Evolutionary conservation across 164 flowering plant species (phyloP).

Genomic region (Magnolia changhungtana): DNA sequence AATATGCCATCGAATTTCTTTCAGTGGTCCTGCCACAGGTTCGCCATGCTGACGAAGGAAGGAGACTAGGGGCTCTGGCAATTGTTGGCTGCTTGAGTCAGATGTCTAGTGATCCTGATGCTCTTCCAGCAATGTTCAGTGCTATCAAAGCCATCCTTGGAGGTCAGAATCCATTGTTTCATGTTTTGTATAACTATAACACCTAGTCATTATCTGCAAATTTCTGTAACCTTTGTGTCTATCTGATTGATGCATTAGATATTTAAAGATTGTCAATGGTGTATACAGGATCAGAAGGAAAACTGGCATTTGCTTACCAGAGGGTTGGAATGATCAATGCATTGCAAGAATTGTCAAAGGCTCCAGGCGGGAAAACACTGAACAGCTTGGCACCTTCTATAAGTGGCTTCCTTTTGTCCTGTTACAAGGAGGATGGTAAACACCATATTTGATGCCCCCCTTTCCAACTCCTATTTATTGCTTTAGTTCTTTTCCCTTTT

Average conservation of each 20-base stretch:
- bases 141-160: conserved; percentile 72
- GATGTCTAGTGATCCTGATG: conserved; percentile 94
- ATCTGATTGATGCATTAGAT: neutral
- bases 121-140: conserved; percentile 67
- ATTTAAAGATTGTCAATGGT: neutral
- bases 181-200: neutral
- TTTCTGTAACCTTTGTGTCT: neutral
- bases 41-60: conserved; percentile 85
- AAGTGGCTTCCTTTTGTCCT: conserved; percentile 60
- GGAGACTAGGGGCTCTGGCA: conserved; percentile 64
- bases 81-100: conserved; percentile 65
- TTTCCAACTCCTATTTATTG: neutral
- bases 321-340: conserved; percentile 87
- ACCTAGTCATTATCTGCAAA: neutral
- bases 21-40: conserved; percentile 74
- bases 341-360: conserved; percentile 67
- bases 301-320: conserved; percentile 87
- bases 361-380: conserved; percentile 73
- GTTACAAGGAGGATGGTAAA: conserved; percentile 90
- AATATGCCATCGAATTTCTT: conserved; percentile 80
- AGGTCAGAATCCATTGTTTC: conserved; percentile 43
- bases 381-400: conserved; percentile 46
- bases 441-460: neutral
- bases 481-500: neutral
- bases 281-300: conserved; percentile 89